Percentiles rank a stretch among this genome's conserved stretches.
Evolutionary conservation across 768 basidiomycete species (phyloP).

Genomic region (Hydnomerulius pinastri): DNA sequence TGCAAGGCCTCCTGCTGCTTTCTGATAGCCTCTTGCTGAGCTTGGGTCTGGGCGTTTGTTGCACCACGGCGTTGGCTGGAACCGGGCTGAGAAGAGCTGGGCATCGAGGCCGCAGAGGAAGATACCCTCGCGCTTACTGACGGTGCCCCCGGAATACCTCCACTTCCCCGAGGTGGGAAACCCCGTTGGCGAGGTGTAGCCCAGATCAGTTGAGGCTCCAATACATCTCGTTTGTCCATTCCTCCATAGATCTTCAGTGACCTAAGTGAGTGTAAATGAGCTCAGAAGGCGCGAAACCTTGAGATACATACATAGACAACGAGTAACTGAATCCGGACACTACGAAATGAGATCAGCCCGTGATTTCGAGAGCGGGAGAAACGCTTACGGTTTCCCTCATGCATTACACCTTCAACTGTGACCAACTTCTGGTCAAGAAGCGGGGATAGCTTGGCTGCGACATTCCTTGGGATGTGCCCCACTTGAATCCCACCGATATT

Average conservation of each 20-base stretch:
- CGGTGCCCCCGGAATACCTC: conserved; percentile 17
- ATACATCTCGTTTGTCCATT: conserved; percentile 52
- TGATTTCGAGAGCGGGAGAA: background rate
- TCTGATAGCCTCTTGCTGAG: conserved; percentile 36
- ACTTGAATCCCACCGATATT: conserved; percentile 78
- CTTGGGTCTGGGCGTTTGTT: conserved; percentile 26
- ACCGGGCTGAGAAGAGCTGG: conserved; percentile 15
- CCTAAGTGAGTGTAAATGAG: conserved; percentile 36
- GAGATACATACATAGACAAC: conserved; percentile 57
- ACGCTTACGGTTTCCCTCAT: conserved; percentile 65
- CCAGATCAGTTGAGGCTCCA: conserved; percentile 73
- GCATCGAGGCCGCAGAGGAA: conserved; percentile 16
- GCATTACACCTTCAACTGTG: conserved; percentile 68
- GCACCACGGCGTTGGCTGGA: conserved; percentile 19
- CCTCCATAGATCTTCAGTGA: conserved; percentile 73
- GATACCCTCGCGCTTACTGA: conserved; percentile 15
- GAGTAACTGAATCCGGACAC: conserved; percentile 52
- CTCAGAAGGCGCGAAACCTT: background rate
- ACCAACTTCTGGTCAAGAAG: conserved; percentile 65
- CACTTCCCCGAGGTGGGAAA: conserved; percentile 35
- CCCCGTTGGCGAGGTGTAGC: conserved; percentile 71
- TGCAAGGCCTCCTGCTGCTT: conserved; percentile 44
- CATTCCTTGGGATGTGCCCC: conserved; percentile 70
- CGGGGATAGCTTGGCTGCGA: conserved; percentile 63
- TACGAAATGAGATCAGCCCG: conserved; percentile 18